Base-by-base conservation (phyloP, 768 basidiomycete genomes). In the Lactifluus echinatus region DNA sequence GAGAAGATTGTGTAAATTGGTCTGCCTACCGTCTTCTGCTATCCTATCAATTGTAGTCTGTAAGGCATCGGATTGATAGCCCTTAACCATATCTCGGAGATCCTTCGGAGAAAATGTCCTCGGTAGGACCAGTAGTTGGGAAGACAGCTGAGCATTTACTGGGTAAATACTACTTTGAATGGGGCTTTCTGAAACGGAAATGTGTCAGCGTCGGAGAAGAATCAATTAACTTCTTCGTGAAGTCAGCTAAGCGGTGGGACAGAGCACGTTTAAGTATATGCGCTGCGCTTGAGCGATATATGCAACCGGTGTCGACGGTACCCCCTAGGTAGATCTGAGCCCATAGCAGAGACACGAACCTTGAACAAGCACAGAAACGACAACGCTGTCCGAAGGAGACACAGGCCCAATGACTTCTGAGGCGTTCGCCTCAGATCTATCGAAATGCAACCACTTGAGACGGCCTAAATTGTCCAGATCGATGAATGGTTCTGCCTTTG, bases 401-500 rank as follows among this genome's bases (percentile, higher is more conserved):
- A 31, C 28, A 33, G 24, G 17, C 53, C 31, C 26, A 7, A 36
- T 48, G 26, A 31, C n/a, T 17, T 40, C 46, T 48, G 49, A 17
- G 54, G 21, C 23, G 50, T 52, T 31, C 19, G 6, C 37, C 17
- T 45, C 42, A 23, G 52, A 59, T 39, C 8, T 15, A 29, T 23
- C 36, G 11, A 48, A 53, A 39, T 19, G 23, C 23, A 31, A 31
- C 29, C 29, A 21, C 19, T 24, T 23, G 19, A 53, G 48, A 24
- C 17, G 40, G 19, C 26, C 44, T 29, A 42, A 45, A 11, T 10
- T 33, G 26, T 36, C 36, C 24, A 63, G 63, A 52, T 62, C 61
- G 6, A 37, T 37, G n/a, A 67, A 33, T 34, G 50, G 58, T 19
- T 68, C 67, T 3, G 65, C 69, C 50, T 67, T 68, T 3, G 40